Evolutionary conservation across 306 rosid genomes (phyloP).

Genomic region (Gleditsia sinensis): DNA sequence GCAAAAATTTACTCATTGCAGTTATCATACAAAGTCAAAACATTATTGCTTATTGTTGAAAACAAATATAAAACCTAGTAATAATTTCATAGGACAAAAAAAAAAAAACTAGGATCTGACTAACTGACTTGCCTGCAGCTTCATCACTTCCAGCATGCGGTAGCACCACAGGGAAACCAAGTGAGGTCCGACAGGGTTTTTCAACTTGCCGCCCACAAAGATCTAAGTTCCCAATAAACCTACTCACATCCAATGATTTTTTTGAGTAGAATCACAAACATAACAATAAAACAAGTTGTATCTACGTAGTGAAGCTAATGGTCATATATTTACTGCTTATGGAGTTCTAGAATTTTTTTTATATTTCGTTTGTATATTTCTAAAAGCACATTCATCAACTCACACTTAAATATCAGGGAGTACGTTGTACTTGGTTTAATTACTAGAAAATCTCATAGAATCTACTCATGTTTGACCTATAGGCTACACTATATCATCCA

Average conservation of each 20-base stretch:
- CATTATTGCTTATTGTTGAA: background rate
- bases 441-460: background rate
- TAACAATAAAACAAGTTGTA: background rate
- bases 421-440: too few relatives aligned
- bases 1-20: slow-evolving; percentile 31
- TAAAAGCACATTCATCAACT: background rate
- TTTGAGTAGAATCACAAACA: background rate
- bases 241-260: slow-evolving; percentile 32
- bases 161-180: slow-evolving; percentile 93
- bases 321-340: background rate
- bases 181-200: slow-evolving; percentile 84
- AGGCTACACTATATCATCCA: background rate
- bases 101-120: slow-evolving; percentile 33
- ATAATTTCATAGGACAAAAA: background rate
- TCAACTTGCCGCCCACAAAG: slow-evolving; percentile 93
- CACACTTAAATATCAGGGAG: too few relatives aligned
- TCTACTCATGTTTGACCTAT: background rate
- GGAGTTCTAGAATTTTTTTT: too few relatives aligned
- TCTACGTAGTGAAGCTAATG: background rate
- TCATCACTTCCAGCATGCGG: slow-evolving; percentile 90
- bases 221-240: slow-evolving; percentile 82
- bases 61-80: background rate
- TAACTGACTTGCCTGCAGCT: slow-evolving; percentile 72
- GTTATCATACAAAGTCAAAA: slow-evolving; percentile 25
- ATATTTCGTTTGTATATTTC: background rate